phyloP scores from a whole-genome alignment of 208 protist genomes.

The Trichomonas gallinae region DNA sequence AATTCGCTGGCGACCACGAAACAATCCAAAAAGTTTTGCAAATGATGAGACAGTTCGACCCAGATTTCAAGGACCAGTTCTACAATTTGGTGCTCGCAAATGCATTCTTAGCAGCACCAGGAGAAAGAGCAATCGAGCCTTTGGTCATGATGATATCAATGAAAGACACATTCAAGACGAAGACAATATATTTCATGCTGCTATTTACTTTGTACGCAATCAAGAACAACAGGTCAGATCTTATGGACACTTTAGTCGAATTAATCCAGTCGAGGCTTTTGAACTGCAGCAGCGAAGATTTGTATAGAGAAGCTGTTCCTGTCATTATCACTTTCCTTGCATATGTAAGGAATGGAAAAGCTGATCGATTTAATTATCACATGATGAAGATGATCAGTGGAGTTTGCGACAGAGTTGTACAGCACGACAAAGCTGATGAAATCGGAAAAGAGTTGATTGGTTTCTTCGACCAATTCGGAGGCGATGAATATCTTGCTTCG shows the following conservation, averaged over 20 bases:
- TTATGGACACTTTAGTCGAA: not conserved
- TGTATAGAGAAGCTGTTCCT: not conserved
- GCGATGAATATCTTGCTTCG: not conserved
- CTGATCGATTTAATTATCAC: not conserved
- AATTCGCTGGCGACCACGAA: not conserved
- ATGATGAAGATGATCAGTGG: not conserved
- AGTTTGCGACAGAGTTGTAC: not conserved
- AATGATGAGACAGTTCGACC: not conserved
- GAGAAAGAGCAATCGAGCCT: not conserved
- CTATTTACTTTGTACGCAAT: not conserved
- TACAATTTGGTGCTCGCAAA: not conserved
- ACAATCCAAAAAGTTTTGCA: not conserved
- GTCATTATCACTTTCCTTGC: not conserved
- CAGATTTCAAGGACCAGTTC: not conserved
- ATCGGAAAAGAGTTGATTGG: not conserved
- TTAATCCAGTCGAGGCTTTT: not conserved
- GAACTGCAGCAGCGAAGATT: not conserved
- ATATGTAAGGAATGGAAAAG: not conserved
- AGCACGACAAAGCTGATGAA: too few relatives aligned
- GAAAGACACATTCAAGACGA: not conserved
- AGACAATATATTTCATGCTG: not conserved
- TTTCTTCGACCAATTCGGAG: not conserved
- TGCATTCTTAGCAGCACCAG: not conserved
- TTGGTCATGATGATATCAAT: not conserved
- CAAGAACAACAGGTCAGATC: not conserved